These are phyloP conservation scores for Antitrichia curtipendula DNA, from an alignment of 225 moss, liverwort and hornwort species.

Conservation along the genomic window DNA sequence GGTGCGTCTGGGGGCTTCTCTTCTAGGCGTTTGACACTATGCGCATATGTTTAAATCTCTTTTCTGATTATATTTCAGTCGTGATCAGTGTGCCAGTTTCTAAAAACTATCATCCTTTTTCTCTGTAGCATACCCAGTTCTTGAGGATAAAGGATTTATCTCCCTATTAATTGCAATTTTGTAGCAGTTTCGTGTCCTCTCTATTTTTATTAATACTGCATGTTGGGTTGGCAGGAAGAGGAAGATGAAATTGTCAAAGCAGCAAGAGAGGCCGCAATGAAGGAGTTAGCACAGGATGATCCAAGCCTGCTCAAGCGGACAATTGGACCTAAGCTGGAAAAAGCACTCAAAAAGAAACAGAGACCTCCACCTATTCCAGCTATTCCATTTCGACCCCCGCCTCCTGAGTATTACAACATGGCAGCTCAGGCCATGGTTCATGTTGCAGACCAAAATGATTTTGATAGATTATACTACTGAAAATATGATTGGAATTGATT, in stretches of 20 bases:
- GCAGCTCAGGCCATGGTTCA: constrained; percentile 34
- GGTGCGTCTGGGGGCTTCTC: constrained; percentile 6
- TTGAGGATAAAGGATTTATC: neutral
- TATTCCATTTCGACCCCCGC: constrained; percentile 29
- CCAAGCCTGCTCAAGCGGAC: constrained; percentile 43
- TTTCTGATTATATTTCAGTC: neutral
- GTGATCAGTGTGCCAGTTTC: neutral
- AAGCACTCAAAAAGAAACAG: neutral
- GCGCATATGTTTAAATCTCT: neutral
- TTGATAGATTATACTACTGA: neutral
- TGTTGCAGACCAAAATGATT: constrained; percentile 4
- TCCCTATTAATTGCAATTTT: neutral
- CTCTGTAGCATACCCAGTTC: neutral
- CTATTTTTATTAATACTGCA: neutral
- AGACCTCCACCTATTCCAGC: constrained; percentile 9
- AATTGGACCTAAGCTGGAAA: constrained; percentile 48
- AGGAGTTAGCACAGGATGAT: constrained; percentile 47
- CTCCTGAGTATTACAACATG: constrained; percentile 26
- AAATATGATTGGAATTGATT: neutral
- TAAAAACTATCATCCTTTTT: neutral
- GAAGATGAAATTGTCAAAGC: constrained; percentile 52
- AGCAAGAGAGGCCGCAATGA: constrained; percentile 58
- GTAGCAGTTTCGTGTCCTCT: neutral
- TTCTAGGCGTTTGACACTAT: neutral
- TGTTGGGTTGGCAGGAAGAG: constrained; percentile 38